phyloP scores from a whole-genome alignment of 768 basidiomycete species.

The Gloeostereum incarnatum region DNA sequence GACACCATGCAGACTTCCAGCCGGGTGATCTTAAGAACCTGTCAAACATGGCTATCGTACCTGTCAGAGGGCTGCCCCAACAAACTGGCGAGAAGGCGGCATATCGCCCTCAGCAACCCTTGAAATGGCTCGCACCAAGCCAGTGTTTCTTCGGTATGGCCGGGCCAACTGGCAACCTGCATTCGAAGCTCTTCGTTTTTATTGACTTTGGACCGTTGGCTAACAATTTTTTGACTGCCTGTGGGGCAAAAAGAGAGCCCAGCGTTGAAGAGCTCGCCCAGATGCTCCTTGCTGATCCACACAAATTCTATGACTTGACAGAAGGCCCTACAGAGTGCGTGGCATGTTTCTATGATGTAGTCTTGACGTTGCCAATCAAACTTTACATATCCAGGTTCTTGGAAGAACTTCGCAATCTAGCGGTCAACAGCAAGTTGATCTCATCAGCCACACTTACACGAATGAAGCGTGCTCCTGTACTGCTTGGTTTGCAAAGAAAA shows the following conservation, averaged over 20 bases:
- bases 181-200: constrained; percentile 78
- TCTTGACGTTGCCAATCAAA: background rate
- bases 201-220: constrained; percentile 80
- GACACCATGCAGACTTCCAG: constrained; percentile 21
- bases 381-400: constrained; percentile 49
- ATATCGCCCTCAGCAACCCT: constrained; percentile 16
- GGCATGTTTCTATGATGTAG: background rate
- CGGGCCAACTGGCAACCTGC: constrained; percentile 44
- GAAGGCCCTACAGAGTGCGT: constrained; percentile 62
- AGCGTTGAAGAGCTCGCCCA: constrained; percentile 74
- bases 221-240: constrained; percentile 77
- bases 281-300: constrained; percentile 61
- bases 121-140: constrained; percentile 43
- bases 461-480: constrained; percentile 64
- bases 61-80: too few relatives aligned
- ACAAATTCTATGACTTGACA: constrained; percentile 60
- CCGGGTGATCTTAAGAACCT: constrained; percentile 45
- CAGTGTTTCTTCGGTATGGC: constrained; percentile 69
- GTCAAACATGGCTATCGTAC: constrained; percentile 58
- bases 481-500: constrained; percentile 67
- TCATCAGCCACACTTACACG: constrained; percentile 38
- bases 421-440: constrained; percentile 62
- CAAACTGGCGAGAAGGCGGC: constrained; percentile 17
- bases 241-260: constrained; percentile 84
- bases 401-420: constrained; percentile 74